phyloP scores from a whole-genome alignment of 352 stramenopile species.

The Pythium guiyangense region DNA sequence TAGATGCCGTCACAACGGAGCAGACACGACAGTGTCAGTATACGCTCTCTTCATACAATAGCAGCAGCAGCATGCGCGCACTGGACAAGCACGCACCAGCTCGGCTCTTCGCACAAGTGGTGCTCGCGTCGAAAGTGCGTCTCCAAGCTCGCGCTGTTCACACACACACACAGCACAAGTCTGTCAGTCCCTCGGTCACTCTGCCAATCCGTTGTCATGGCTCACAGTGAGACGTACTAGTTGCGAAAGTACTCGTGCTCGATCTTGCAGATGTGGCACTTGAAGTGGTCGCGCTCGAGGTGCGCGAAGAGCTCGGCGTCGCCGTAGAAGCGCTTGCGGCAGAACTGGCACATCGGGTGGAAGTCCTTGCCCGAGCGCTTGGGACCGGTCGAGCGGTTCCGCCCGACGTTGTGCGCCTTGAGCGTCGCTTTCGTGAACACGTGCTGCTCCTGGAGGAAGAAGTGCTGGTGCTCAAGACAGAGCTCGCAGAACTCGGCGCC shows the following conservation, averaged over 20 bases:
- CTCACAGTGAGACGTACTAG: constrained; percentile 51
- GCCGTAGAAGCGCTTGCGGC: constrained; percentile 81
- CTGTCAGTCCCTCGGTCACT: constrained; percentile 8
- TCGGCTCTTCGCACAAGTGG: constrained; percentile 77
- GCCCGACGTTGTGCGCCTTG: constrained; percentile 60
- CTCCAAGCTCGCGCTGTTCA: constrained; percentile 63
- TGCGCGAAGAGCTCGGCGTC: constrained; percentile 85
- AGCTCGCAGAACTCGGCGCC: constrained; percentile 74
- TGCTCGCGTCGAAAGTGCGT: constrained; percentile 83
- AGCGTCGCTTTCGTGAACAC: constrained; percentile 71
- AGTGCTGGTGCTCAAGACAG: constrained; percentile 68
- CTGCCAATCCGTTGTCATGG: background rate
- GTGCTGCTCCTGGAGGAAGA: constrained; percentile 79
- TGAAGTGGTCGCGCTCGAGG: constrained; percentile 87
- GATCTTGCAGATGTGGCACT: constrained; percentile 86
- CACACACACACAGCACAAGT: constrained; percentile 1
- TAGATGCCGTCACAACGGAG: constrained; percentile 8
- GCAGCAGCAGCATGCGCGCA: constrained; percentile 5
- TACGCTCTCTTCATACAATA: background rate
- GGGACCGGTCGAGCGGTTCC: constrained; percentile 28
- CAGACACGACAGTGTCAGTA: background rate
- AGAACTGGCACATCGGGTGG: constrained; percentile 89
- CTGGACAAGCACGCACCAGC: constrained; percentile 39
- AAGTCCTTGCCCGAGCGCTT: constrained; percentile 71
- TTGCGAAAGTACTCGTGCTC: constrained; percentile 89